Percentiles rank a stretch among this genome's conserved stretches.
These are phyloP conservation scores for Fusarium pseudocircinatum DNA, from an alignment of 2,329 filamentous ascomycete genomes.

Conservation along the genomic window DNA sequence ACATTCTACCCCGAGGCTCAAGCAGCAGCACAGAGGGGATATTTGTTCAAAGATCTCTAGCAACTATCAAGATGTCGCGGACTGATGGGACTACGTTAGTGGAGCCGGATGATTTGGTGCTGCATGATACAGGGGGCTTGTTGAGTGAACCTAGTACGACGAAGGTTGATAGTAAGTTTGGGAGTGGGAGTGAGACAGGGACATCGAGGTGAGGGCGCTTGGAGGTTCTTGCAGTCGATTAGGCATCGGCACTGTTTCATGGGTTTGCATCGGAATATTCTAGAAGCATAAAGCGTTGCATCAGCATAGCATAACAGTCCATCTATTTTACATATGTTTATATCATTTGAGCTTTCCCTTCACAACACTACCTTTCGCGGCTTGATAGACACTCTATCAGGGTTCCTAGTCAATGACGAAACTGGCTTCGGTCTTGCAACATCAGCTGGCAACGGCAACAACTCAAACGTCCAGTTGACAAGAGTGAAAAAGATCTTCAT, in stretches of 20 bases:
- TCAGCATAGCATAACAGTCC: neutral
- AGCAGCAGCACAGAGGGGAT: neutral
- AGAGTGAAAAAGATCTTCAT: conserved; percentile 43
- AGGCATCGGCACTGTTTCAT: fast-evolving
- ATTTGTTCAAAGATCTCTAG: neutral
- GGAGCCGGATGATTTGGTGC: neutral
- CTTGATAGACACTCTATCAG: conserved; percentile 4
- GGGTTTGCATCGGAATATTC: fast-evolving
- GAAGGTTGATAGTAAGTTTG: neutral
- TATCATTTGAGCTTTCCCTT: neutral
- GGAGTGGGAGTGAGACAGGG: neutral
- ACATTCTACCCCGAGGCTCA: neutral
- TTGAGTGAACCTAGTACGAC: neutral
- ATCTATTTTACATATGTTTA: neutral
- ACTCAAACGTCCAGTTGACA: conserved; percentile 44
- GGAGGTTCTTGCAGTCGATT: fast-evolving
- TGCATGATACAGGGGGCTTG: neutral
- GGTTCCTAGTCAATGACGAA: neutral
- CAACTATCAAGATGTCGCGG: neutral
- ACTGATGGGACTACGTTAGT: neutral
- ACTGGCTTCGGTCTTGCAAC: neutral
- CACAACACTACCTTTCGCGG: neutral
- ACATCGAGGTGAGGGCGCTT: neutral
- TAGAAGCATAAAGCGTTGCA: neutral
- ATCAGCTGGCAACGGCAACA: neutral